Percentiles rank a stretch among this genome's conserved stretches.
Conservation (phyloP, 176 grass and related monocot genomes). For the Triticum urartu region DNA sequence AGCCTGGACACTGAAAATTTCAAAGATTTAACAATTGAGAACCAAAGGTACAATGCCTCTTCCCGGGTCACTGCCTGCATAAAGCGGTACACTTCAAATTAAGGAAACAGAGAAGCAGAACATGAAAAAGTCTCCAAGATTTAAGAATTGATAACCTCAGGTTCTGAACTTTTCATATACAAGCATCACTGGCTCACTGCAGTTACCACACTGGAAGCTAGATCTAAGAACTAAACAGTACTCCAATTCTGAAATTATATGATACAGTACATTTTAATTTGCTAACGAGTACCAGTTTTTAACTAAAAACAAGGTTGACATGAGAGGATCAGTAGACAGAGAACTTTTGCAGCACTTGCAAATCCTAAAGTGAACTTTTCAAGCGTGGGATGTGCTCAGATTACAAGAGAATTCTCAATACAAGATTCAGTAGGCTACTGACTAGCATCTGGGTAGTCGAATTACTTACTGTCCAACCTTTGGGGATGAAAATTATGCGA, state of each 20-base stretch:
- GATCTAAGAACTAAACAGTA: neutral
- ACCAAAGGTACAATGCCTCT: slow-evolving; percentile 40
- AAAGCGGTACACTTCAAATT: neutral
- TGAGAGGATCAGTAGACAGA: neutral
- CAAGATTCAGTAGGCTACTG: neutral
- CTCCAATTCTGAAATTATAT: neutral
- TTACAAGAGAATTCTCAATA: neutral
- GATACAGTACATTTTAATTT: neutral
- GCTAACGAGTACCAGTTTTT: neutral
- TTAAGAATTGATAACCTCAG: neutral
- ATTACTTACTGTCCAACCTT: neutral
- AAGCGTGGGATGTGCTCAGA: neutral
- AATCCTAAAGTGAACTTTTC: neutral
- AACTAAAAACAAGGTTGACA: neutral
- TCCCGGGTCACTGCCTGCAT: slow-evolving; percentile 60
- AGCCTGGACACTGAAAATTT: neutral
- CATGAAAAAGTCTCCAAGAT: neutral
- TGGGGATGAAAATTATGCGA: neutral
- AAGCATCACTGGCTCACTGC: neutral
- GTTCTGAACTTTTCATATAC: neutral
- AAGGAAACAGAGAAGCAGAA: neutral
- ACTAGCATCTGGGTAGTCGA: neutral
- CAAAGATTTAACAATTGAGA: too few species aligned
- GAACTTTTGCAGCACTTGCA: neutral
- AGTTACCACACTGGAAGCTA: neutral